Base-by-base conservation (phyloP, 2,329 filamentous ascomycete genomes). In the Hypoxylon sp. region DNA sequence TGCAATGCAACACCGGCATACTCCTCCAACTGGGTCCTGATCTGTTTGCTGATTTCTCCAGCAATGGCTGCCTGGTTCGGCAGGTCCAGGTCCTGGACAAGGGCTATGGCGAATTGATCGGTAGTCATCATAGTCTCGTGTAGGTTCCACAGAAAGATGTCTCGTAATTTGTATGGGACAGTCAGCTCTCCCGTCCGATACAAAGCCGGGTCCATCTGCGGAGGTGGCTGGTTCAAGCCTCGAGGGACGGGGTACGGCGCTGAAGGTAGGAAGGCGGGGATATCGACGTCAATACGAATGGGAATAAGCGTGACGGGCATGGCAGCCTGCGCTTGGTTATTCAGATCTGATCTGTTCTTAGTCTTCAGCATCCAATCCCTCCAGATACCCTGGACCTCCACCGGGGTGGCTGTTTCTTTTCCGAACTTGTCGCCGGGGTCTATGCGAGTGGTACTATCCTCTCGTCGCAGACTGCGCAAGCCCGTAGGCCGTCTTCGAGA, bases 81-180 rank as follows among this genome's bases (percentile, higher is more conserved):
- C 43, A 99, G 86, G 75, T 99, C 95, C 43, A 99, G 85, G 75
- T 99, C 95, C 68, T 97, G 92, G 1, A 97, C 94, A 69, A 98
- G 88, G 1, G 86, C 89, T 71, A 91, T 87, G n/a, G 95, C 95
- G 75, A 98, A 99, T 74, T 97, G 91, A 74, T 99, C 95, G 0
- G 95, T 97, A 0, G 95, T 99, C 53, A 94, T 91, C 61, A 97
- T 82, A 0, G 92, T 91, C 80, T 99, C 95, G 78, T 98, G 94
- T 13, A 99, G 84, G 73, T 99, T 99, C 95, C 95, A 99, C 54
- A 97, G 80, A 72, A 99, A 98, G n/a, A 92, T 91, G 72, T 99
- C 95, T 72, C 96, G 93, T 59, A 99, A 83, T 66, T 95, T 88
- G 78, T 93, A 97, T 2, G 92, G 91, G 0, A 93, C 89, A 13